phyloP scores from a whole-genome alignment of 306 rosid species.

The Cicer arietinum region DNA sequence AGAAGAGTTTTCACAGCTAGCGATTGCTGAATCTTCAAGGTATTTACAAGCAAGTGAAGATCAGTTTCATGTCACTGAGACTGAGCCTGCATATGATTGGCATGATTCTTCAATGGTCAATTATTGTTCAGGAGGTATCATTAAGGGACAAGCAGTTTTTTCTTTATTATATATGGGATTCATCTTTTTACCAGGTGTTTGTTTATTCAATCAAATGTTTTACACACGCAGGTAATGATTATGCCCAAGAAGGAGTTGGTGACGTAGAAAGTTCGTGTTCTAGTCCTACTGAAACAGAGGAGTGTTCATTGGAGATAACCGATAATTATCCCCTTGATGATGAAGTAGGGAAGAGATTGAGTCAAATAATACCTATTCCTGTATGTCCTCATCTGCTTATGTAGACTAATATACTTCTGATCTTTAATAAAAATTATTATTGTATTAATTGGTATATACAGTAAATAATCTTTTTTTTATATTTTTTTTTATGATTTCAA shows the following conservation, averaged over 20 bases:
- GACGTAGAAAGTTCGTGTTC: conserved; percentile 57
- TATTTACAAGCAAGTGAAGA: conserved; percentile 54
- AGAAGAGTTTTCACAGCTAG: conserved; percentile 70
- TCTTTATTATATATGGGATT: conserved; percentile 5
- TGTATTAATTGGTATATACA: conserved; percentile 14
- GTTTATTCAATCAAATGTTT: conserved; percentile 31
- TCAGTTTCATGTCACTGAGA: conserved; percentile 49
- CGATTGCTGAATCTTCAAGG: conserved; percentile 57
- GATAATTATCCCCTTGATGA: conserved; percentile 60
- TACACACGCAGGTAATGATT: conserved; percentile 51
- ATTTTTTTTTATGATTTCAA: neutral
- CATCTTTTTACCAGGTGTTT: conserved; percentile 16
- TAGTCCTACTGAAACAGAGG: conserved; percentile 59
- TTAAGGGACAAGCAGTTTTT: conserved; percentile 26
- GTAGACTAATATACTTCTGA: conserved; percentile 22
- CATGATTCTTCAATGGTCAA: conserved; percentile 54
- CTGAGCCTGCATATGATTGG: conserved; percentile 57
- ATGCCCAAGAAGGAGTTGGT: conserved; percentile 50
- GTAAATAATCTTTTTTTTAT: neutral
- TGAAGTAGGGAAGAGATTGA: conserved; percentile 65
- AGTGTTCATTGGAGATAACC: conserved; percentile 46
- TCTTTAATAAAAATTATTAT: conserved; percentile 23
- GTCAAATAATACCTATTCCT: conserved; percentile 70
- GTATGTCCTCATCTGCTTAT: conserved; percentile 56
- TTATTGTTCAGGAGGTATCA: conserved; percentile 59